These are phyloP conservation scores for Candida lessepsii DNA, from an alignment of 805 yeast genomes.

Conservation along the genomic window DNA sequence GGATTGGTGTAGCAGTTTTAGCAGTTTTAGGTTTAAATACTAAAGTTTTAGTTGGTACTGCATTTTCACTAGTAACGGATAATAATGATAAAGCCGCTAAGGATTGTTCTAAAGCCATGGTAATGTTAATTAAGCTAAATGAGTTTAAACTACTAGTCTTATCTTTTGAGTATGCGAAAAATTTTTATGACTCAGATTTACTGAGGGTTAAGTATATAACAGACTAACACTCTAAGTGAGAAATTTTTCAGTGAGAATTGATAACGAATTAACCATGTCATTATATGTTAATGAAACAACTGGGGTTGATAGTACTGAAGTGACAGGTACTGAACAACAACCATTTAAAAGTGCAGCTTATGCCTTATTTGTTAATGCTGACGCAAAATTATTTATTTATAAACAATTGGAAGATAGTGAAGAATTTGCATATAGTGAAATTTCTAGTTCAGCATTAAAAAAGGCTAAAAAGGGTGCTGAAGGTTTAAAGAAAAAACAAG, in stretches of 20 bases:
- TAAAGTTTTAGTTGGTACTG: slow-evolving; percentile 64
- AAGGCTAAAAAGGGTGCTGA: slow-evolving; percentile 97
- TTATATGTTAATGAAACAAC: slow-evolving; percentile 71
- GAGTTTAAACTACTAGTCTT: no score
- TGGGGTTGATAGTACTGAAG: slow-evolving; percentile 61
- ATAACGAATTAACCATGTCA: slow-evolving; percentile 24
- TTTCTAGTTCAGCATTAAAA: slow-evolving; percentile 87
- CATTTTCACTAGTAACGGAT: slow-evolving; percentile 49
- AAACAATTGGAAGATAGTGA: slow-evolving; percentile 55
- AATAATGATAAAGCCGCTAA: slow-evolving; percentile 65
- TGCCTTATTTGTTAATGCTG: slow-evolving; percentile 59
- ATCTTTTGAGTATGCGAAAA: slow-evolving; percentile 3
- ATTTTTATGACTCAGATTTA: slow-evolving; percentile 4
- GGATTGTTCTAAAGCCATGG: slow-evolving; percentile 69
- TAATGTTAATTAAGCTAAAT: no score
- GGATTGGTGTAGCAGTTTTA: slow-evolving; percentile 73
- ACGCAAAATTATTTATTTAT: slow-evolving; percentile 58
- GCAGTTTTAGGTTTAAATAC: slow-evolving; percentile 93
- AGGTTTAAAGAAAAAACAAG: slow-evolving; percentile 78
- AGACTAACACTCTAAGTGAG: background rate
- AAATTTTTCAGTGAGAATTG: slow-evolving; percentile 2
- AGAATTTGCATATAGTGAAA: slow-evolving; percentile 63
- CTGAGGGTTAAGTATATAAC: background rate
- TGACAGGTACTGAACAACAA: slow-evolving; percentile 56
- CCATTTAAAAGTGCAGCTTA: slow-evolving; percentile 85